Conservation (phyloP, 441 rosid genomes). For the Pelargonium citronellum region DNA sequence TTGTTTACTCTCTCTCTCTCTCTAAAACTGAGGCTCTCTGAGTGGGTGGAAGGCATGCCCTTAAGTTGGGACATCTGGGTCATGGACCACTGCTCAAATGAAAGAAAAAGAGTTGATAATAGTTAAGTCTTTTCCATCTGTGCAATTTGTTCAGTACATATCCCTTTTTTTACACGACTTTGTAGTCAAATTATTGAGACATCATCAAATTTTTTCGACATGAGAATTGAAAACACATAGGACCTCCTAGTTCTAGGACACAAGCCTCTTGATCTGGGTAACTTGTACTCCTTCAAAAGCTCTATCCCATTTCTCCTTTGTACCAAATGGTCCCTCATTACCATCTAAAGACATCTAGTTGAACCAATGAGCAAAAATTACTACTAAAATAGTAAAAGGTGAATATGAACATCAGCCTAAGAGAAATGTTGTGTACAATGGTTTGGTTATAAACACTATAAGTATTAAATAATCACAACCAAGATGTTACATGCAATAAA, state of each 20-base stretch:
- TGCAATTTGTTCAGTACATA: background rate
- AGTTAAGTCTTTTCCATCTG: background rate
- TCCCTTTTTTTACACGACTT: background rate
- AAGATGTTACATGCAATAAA: too few relatives aligned
- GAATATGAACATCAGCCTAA: too few relatives aligned
- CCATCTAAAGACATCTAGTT: too few relatives aligned
- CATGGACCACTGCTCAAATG: constrained; percentile 7
- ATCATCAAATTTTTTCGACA: background rate
- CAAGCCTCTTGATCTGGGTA: background rate
- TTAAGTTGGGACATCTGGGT: constrained; percentile 12
- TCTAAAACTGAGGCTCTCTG: too few relatives aligned
- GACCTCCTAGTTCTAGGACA: background rate
- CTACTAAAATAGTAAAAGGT: too few relatives aligned
- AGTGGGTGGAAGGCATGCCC: background rate
- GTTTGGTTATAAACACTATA: too few relatives aligned
- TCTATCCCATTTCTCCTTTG: background rate
- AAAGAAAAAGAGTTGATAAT: constrained; percentile 1
- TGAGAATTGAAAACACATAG: background rate
- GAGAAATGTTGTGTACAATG: too few relatives aligned
- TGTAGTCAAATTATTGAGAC: background rate
- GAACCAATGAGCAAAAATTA: too few relatives aligned
- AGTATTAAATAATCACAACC: too few relatives aligned
- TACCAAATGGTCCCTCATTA: background rate
- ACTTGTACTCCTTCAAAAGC: background rate
- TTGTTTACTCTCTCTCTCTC: too few relatives aligned